Conservation (phyloP, 2,329 filamentous ascomycete genomes). For the Sphaerostilbella broomeana region DNA sequence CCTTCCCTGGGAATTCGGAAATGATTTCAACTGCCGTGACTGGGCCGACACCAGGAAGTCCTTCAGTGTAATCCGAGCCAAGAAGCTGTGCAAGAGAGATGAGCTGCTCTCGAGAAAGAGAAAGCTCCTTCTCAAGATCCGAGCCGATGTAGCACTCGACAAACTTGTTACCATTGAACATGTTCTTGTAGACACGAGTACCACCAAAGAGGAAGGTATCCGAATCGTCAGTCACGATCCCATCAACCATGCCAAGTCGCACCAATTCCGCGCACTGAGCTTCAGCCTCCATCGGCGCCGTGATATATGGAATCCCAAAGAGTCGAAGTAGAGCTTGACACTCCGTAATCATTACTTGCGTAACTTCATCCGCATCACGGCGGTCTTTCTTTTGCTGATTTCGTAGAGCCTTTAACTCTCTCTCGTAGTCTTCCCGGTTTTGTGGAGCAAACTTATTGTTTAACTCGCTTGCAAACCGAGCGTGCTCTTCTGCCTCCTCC, state of each 20-base stretch:
- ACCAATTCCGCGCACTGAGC: conserved; percentile 95
- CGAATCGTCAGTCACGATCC: conserved; percentile 95
- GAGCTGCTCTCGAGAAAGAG: conserved; percentile 76
- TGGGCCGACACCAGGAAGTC: conserved; percentile 81
- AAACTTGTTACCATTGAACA: conserved; percentile 98
- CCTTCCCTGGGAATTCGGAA: conserved; percentile 67
- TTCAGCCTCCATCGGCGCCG: conserved; percentile 97
- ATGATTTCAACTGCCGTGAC: conserved; percentile 93
- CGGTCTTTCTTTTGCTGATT: conserved; percentile 96
- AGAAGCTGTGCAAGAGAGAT: conserved; percentile 87
- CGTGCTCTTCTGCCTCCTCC: conserved; percentile 87
- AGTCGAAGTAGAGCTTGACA: conserved; percentile 85
- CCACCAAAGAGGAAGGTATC: conserved; percentile 97
- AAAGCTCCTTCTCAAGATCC: conserved; percentile 85
- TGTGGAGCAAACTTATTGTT: conserved; percentile 67
- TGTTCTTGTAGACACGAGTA: conserved; percentile 96
- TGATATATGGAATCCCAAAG: conserved; percentile 94
- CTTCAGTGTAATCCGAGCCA: conserved; percentile 92
- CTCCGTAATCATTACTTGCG: conserved; percentile 90
- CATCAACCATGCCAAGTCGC: conserved; percentile 78
- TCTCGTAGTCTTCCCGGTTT: conserved; percentile 74
- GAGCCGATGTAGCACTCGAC: conserved; percentile 87
- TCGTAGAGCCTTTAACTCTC: conserved; percentile 77
- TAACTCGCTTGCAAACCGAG: conserved; percentile 80
- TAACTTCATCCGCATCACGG: conserved; percentile 93